These are phyloP conservation scores for Pseudogymnoascus sp. DNA, from an alignment of 2,329 filamentous ascomycete genomes.

Conservation along the genomic window DNA sequence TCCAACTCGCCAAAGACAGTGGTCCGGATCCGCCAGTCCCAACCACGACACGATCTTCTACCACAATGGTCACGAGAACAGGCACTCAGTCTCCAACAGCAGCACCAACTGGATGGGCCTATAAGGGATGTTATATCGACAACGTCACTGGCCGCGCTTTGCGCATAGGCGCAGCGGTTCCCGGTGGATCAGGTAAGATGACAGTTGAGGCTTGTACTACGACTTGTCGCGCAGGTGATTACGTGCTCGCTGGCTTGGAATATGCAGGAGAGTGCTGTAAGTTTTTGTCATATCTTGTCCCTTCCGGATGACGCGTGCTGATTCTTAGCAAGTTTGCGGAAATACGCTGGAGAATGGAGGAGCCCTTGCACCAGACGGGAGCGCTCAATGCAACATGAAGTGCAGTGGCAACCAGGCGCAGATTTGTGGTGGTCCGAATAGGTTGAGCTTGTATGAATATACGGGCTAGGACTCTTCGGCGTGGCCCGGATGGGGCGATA, in stretches of 20 bases:
- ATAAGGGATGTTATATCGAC: neutral
- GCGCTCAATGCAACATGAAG: neutral
- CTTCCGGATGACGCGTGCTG: slow-evolving; percentile 11
- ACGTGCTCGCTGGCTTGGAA: slow-evolving; percentile 38
- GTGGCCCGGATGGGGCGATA: no score
- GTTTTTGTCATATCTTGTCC: slow-evolving; percentile 16
- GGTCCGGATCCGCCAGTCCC: neutral
- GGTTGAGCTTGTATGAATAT: slow-evolving; percentile 15
- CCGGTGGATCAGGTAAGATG: slow-evolving; percentile 12
- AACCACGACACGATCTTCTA: neutral
- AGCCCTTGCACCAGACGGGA: neutral
- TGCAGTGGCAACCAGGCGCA: slow-evolving; percentile 2
- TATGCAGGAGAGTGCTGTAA: slow-evolving; percentile 39
- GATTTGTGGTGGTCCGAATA: slow-evolving; percentile 2
- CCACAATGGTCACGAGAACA: no score
- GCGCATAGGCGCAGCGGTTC: neutral
- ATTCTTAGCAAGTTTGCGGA: slow-evolving; percentile 11
- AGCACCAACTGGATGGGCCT: no score
- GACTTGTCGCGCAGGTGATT: slow-evolving; percentile 22
- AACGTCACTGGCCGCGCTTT: slow-evolving; percentile 5
- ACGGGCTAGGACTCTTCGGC: neutral
- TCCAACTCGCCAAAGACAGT: slow-evolving; percentile 3
- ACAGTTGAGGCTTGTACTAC: slow-evolving; percentile 19
- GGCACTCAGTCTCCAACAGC: no score
- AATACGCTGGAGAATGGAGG: slow-evolving; percentile 10